Evolutionary conservation across 306 rosid species (phyloP).

Genomic region (Malus orientalis): DNA sequence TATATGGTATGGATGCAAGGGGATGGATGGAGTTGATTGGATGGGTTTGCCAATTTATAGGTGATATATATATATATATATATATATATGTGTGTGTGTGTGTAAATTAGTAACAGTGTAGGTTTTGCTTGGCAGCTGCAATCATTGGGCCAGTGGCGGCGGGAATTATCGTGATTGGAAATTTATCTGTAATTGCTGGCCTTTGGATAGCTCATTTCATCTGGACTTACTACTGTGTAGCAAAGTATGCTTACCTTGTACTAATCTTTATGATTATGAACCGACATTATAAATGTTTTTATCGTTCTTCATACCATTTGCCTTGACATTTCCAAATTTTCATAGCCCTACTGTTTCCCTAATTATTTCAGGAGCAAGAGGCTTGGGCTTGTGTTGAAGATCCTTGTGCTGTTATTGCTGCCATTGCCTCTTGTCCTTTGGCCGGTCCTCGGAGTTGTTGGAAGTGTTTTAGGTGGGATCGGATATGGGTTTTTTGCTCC

Average conservation of each 20-base stretch:
- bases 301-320: neutral
- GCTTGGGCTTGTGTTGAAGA: constrained; percentile 55
- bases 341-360: too few relatives aligned
- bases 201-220: constrained; percentile 69
- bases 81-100: too few relatives aligned
- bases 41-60: neutral
- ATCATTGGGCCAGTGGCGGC: constrained; percentile 44
- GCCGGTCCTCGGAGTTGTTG: constrained; percentile 51
- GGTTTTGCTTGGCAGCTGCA: constrained; percentile 27
- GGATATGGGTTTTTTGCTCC: constrained; percentile 77
- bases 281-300: neutral
- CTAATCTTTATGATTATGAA: neutral
- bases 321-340: too few relatives aligned
- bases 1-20: too few relatives aligned
- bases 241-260: constrained; percentile 34
- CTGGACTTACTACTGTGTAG: constrained; percentile 64
- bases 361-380: constrained; percentile 51
- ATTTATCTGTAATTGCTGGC: constrained; percentile 50
- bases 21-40: too few relatives aligned
- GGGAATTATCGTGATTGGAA: constrained; percentile 43
- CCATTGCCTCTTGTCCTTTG: constrained; percentile 58
- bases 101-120: neutral
- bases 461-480: constrained; percentile 66
- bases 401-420: constrained; percentile 39
- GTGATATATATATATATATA: neutral